phyloP scores from a whole-genome alignment of 1,284 basidiomycete species.

The Leccinum subfulvum region DNA sequence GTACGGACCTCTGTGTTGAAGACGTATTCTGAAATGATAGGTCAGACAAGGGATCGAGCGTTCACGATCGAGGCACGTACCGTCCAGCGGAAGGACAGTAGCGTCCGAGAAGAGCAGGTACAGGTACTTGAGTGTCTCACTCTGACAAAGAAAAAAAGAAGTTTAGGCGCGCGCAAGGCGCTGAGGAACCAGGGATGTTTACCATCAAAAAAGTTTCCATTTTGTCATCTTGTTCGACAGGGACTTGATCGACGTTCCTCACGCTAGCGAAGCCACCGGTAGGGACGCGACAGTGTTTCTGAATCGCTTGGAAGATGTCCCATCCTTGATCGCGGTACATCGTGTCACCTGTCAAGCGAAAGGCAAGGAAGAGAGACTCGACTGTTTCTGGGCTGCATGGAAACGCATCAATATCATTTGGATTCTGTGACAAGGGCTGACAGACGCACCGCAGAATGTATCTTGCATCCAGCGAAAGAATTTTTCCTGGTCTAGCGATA shows the following conservation, averaged over 20 bases:
- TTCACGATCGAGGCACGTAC: constrained; percentile 43
- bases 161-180: background rate
- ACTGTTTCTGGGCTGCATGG: constrained; percentile 82
- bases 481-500: constrained; percentile 43
- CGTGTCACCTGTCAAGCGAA: constrained; percentile 79
- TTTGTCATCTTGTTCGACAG: constrained; percentile 73
- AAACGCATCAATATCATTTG: background rate
- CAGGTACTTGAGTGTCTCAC: constrained; percentile 94
- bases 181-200: constrained; percentile 26
- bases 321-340: constrained; percentile 85
- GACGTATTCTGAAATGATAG: constrained; percentile 65
- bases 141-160: constrained; percentile 39
- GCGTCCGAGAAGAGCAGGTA: constrained; percentile 86
- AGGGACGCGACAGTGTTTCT: constrained; percentile 74
- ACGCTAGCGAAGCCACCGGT: constrained; percentile 85
- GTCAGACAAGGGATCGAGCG: constrained; percentile 10
- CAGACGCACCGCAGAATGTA: constrained; percentile 77
- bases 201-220: constrained; percentile 97
- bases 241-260: constrained; percentile 77
- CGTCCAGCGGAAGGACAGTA: constrained; percentile 66
- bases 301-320: constrained; percentile 89
- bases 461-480: constrained; percentile 74
- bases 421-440: background rate
- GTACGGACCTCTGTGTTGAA: constrained; percentile 84
- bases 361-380: constrained; percentile 90